phyloP scores from a whole-genome alignment of 495 filamentous ascomycete genomes.

The Penicillium maclennaniae region DNA sequence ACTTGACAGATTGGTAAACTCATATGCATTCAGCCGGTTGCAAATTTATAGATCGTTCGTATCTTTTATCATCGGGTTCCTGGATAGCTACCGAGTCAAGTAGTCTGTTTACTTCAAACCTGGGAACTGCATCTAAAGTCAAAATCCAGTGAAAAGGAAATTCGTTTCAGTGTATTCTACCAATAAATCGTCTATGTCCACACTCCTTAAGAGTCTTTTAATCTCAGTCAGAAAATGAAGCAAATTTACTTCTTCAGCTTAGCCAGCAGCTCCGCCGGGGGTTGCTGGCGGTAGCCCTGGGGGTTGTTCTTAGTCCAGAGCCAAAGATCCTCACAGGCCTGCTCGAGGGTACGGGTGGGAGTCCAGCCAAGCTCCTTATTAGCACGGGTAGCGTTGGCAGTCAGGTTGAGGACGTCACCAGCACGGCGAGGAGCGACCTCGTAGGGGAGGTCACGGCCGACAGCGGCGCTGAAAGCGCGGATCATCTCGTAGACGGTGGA shows the following conservation, averaged over 20 bases:
- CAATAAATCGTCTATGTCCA: constrained; percentile 22
- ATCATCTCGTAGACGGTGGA: constrained; percentile 98
- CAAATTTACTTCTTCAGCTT: constrained; percentile 56
- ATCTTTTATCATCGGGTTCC: background rate
- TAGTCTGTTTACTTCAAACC: background rate
- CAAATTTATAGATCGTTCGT: background rate
- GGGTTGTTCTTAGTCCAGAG: constrained; percentile 95
- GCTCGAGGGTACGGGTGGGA: constrained; percentile 82
- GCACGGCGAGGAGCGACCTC: constrained; percentile 76
- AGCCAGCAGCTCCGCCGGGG: constrained; percentile 77
- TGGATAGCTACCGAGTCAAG: background rate
- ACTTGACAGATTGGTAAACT: background rate
- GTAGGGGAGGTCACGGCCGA: constrained; percentile 82
- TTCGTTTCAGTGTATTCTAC: constrained; percentile 41
- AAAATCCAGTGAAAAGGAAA: constrained; percentile 31
- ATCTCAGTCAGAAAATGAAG: background rate
- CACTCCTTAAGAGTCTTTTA: constrained; percentile 5
- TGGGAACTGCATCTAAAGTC: background rate
- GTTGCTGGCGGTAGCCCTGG: constrained; percentile 85
- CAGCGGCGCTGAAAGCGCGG: constrained; percentile 82
- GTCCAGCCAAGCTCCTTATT: constrained; percentile 90
- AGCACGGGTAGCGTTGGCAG: constrained; percentile 82
- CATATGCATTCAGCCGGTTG: background rate
- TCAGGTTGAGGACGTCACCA: constrained; percentile 92
- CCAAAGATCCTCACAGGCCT: constrained; percentile 93